These are phyloP conservation scores for Cucumis hystrix DNA, from an alignment of 306 rosid species.

Conservation along the genomic window DNA sequence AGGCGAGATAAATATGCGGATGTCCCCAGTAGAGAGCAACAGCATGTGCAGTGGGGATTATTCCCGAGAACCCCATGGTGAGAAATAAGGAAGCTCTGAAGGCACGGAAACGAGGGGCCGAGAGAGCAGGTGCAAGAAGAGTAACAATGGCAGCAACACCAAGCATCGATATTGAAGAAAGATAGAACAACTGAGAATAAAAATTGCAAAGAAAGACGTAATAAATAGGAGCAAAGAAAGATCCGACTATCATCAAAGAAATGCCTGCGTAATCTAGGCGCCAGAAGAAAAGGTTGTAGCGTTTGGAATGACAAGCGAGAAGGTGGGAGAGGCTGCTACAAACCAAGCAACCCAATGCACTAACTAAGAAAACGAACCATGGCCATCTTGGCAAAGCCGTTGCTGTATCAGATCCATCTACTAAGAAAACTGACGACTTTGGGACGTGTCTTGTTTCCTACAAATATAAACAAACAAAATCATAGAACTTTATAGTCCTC, in stretches of 20 bases:
- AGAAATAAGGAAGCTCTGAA: conserved; percentile 61
- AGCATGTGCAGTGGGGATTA: conserved; percentile 65
- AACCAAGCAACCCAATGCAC: conserved; percentile 77
- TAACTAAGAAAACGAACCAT: conserved; percentile 68
- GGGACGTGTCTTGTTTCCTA: conserved; percentile 36
- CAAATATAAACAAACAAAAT: neutral
- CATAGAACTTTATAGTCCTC: neutral
- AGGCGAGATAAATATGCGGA: conserved; percentile 28
- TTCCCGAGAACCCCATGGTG: conserved; percentile 84
- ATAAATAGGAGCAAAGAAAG: conserved; percentile 83
- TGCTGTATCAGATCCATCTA: conserved; percentile 10
- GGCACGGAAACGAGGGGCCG: conserved; percentile 40
- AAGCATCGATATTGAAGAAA: conserved; percentile 49
- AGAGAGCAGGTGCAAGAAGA: conserved; percentile 58
- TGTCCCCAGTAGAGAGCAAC: conserved; percentile 43
- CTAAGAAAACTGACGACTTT: conserved; percentile 14
- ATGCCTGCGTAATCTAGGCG: conserved; percentile 89
- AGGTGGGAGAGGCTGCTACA: conserved; percentile 83
- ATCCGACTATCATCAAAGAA: conserved; percentile 68
- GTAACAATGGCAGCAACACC: conserved; percentile 46
- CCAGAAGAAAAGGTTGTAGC: conserved; percentile 69
- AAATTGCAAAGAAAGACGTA: conserved; percentile 63
- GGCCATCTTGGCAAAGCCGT: conserved; percentile 61
- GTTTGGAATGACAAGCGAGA: conserved; percentile 70
- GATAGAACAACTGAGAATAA: conserved; percentile 31